phyloP scores from a whole-genome alignment of 179 eudicot genomes.

The Amaranthus tricolor region DNA sequence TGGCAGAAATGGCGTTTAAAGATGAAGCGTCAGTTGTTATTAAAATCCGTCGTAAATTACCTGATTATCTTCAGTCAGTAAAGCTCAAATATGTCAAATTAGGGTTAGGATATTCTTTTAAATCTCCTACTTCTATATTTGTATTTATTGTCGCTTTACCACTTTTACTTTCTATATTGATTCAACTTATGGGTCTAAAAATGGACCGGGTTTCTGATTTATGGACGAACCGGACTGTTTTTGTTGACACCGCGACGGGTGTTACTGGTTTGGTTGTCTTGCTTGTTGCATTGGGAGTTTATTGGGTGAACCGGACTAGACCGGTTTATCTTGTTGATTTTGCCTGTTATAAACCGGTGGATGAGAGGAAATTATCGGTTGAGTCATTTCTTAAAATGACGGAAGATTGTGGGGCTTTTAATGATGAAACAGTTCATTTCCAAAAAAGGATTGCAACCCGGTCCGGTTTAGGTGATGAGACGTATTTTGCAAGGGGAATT shows the following conservation, averaged over 20 bases:
- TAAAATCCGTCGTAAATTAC: slow-evolving; percentile 59
- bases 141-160: slow-evolving; percentile 40
- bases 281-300: slow-evolving; percentile 41
- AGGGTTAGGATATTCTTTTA: slow-evolving; percentile 57
- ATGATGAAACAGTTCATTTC: slow-evolving; percentile 53
- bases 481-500: slow-evolving; percentile 60
- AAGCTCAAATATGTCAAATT: slow-evolving; percentile 79
- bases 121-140: slow-evolving; percentile 33
- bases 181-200: slow-evolving; percentile 40
- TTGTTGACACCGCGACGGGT: slow-evolving; percentile 45
- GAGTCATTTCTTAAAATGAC: slow-evolving; percentile 57
- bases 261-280: slow-evolving; percentile 31
- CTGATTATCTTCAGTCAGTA: slow-evolving; percentile 68
- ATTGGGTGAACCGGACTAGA: slow-evolving; percentile 47
- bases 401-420: slow-evolving; percentile 43
- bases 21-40: slow-evolving; percentile 64
- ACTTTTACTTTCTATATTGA: slow-evolving; percentile 36
- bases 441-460: slow-evolving; percentile 47
- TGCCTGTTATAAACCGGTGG: slow-evolving; percentile 69
- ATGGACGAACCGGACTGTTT: slow-evolving; percentile 33
- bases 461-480: slow-evolving; percentile 72
- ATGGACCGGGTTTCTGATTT: slow-evolving; percentile 43
- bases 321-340: slow-evolving; percentile 72
- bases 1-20: slow-evolving; percentile 72
- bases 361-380: slow-evolving; percentile 47